Evolutionary conservation across 2,329 filamentous ascomycete genomes (phyloP), one percentile per base, ranked within the genome.

Genomic region (Fusarium beomiforme): DNA sequence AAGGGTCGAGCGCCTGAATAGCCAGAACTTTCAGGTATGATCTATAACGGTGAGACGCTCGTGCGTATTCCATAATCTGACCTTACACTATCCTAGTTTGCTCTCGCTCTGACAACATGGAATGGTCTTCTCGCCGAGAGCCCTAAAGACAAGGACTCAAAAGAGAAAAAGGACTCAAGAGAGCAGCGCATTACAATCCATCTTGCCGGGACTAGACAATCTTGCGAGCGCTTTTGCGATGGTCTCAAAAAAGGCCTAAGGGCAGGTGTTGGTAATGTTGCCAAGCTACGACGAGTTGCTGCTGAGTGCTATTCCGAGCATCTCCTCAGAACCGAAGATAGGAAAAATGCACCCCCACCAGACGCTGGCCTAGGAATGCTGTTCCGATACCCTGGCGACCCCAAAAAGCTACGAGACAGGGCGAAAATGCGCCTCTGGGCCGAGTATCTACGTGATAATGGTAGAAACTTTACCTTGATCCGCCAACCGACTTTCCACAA

Each of bases 341-440:
- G 87, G 79, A 90, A 91, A 76, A 85, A 85, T 26, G 85, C 84
- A 41, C 73, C 55, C 7, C 81, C 81, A 2, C 95, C 96, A n/a
- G 95, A 99, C 81, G 96, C 95, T 24, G 96, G 96, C 3, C 85
- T 99, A 37, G 96, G 96, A 37, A 93, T 97, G 88, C 72, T 97
- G 17, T 99, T 98, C 81, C 91, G 92, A 77, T 99, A 99, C 78
- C 96, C 96, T 3, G 96, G 96, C 61, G 97, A 99, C 83, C 89
- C 95, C 39, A 93, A 95, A 78, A 98, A 98, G 82, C 87, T 98
- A 65, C 89, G 96, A 74, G 96, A 99, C 80, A 89, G 94, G 62
- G 97, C 95, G 78, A 99, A 99, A 85, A 98, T 99, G 92, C 89
- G 96, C 47, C 83, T 99, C 42, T 99, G 96, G 96, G 94, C 93